Base-by-base conservation (phyloP, 495 filamentous ascomycete genomes). In the Glarea lozoyensis region DNA sequence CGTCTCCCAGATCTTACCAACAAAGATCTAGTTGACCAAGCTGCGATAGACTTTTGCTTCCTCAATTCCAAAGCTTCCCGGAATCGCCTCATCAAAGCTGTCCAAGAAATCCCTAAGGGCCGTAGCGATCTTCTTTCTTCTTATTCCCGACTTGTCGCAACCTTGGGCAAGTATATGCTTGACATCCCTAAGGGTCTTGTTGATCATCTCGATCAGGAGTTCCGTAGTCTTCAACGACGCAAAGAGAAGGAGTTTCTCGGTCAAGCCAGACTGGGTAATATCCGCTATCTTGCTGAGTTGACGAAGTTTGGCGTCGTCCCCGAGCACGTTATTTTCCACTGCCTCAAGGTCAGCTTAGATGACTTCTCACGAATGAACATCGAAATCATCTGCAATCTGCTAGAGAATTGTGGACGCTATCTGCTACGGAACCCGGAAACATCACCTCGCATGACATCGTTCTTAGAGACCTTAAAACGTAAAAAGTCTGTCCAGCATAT, bases 321-420 rank as follows among this genome's bases (percentile, higher is more conserved):
- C 7, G 90, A 99, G 61, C 92, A 99, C 59, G 89, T 97, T 50
- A 92, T 97, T 44, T 99, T 99, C 63, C 93, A 99, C 53, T 97
- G 90, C 62, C 75, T 99, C 47, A 97, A 94, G 60, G 89, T 99
- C 53, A 92, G 92, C 46, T 67, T 97, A 4, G 93, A 99, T 53
- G 92, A 99, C 48, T 97, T 99, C 52, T 95, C 94, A 7, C 77
- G 89, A 49, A 93, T 94, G 79, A 97, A 97, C 54, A 93, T 99
- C 46, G 93, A 99, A 60, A 95, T 99, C 52, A 94, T 97, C 49
- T 90, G 89, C 52, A 88, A 93, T 52, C 68, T 96, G n/a, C 71
- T 99, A 6, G 92, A 99, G 65, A 97, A 95, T 54, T 99, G 93
- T 54, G 92, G 92, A 23, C 81, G 89, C 5, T 99, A 94, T 64